Evolutionary conservation across 495 filamentous ascomycete genomes (phyloP).

Genomic region (Cercophora scortea): DNA sequence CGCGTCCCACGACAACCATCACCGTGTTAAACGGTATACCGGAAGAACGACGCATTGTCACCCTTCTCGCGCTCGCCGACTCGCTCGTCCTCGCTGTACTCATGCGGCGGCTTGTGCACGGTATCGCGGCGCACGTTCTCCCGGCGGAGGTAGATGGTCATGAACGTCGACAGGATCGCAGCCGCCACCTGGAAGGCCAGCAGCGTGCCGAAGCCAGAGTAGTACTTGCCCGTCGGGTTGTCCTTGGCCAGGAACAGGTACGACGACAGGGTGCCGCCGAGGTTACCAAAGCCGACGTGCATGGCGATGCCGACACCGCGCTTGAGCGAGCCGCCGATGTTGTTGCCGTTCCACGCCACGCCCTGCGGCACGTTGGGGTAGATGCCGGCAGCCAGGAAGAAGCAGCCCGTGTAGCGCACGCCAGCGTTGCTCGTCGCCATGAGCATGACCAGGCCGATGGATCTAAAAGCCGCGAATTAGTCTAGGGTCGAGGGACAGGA

Average conservation of each 20-base stretch:
- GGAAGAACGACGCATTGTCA: conserved; percentile 46
- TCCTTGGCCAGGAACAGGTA: conserved; percentile 57
- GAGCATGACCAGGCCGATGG: conserved; percentile 60
- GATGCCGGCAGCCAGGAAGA: conserved; percentile 60
- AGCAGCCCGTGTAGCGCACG: conserved; percentile 63
- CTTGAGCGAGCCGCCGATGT: conserved; percentile 74
- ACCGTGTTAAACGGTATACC: conserved; percentile 39
- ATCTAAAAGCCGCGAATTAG: conserved; percentile 9
- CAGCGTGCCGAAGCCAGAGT: conserved; percentile 49
- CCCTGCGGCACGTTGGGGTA: conserved; percentile 69
- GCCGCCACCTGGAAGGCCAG: conserved; percentile 38
- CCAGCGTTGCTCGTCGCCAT: conserved; percentile 45
- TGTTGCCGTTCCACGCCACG: conserved; percentile 75
- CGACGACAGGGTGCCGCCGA: conserved; percentile 63
- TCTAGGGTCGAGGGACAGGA: background rate
- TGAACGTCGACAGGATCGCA: conserved; percentile 42
- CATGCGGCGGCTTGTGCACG: conserved; percentile 31
- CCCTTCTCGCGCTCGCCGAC: conserved; percentile 37
- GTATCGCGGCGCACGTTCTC: conserved; percentile 53
- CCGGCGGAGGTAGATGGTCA: conserved; percentile 49
- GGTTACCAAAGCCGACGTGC: conserved; percentile 73
- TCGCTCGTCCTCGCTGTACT: conserved; percentile 42
- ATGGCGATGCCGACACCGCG: conserved; percentile 73
- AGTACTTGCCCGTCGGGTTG: conserved; percentile 44
- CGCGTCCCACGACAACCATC: no score